Conservation (phyloP, 306 rosid species). For the Vigna radiata region DNA sequence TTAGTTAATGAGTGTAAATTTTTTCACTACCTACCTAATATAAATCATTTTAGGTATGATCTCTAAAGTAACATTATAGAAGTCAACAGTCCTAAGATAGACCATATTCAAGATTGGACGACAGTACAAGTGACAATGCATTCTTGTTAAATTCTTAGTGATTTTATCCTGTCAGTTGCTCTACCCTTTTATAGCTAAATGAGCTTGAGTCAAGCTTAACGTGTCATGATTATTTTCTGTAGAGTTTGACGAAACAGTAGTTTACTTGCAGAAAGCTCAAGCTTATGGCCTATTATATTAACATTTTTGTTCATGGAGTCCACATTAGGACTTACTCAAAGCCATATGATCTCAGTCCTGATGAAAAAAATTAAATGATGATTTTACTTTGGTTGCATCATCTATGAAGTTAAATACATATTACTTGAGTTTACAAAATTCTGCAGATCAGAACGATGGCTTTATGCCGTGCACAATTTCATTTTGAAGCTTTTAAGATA, state of each 20-base stretch:
- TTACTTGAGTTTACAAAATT: background rate
- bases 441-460: constrained; percentile 25
- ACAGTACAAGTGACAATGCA: background rate
- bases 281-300: background rate
- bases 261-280: background rate
- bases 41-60: background rate
- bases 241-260: too few relatives aligned
- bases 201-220: too few relatives aligned
- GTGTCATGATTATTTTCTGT: too few relatives aligned
- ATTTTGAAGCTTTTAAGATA: constrained; percentile 10
- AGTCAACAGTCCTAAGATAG: background rate
- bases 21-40: too few relatives aligned
- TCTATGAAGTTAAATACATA: background rate
- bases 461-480: background rate
- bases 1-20: too few relatives aligned
- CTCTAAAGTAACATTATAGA: background rate
- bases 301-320: background rate
- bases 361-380: background rate
- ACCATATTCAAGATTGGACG: background rate
- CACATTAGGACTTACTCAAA: background rate
- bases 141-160: too few relatives aligned
- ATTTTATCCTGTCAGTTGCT: too few relatives aligned
- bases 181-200: too few relatives aligned
- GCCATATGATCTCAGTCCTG: background rate
- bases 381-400: constrained; percentile 18